A percentile compares a stretch with the other conserved stretches of the same genome.
phyloP scores from a whole-genome alignment of 2,329 filamentous ascomycete species.

The Neofusicoccum sp. region DNA sequence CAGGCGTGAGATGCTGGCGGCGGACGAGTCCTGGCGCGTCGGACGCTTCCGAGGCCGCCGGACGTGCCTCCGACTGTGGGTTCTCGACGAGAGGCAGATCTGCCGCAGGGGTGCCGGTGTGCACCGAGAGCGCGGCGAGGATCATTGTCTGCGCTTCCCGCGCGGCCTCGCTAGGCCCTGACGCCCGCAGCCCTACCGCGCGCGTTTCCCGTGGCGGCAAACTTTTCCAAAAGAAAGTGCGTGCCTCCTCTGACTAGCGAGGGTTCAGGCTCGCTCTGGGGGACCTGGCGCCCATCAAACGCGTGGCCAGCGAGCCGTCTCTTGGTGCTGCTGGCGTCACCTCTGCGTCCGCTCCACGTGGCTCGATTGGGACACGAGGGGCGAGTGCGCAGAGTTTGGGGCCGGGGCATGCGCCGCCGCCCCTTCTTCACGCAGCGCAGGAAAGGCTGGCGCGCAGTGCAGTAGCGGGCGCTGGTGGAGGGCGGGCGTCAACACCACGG shows the following conservation, averaged over 20 bases:
- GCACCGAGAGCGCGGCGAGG: neutral
- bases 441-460: neutral
- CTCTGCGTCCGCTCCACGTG: slow-evolving; percentile 6
- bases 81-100: slow-evolving; percentile 2
- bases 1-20: neutral
- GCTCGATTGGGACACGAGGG: neutral
- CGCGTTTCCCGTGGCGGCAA: slow-evolving; percentile 5
- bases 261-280: neutral
- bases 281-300: neutral
- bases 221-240: neutral
- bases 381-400: neutral
- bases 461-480: neutral
- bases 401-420: neutral
- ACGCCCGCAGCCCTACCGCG: slow-evolving; percentile 9
- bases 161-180: slow-evolving; percentile 4
- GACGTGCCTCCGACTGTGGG: neutral
- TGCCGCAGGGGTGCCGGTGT: slow-evolving; percentile 8
- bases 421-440: neutral
- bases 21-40: neutral
- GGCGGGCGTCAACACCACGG: slow-evolving; percentile 5
- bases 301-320: neutral
- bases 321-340: slow-evolving; percentile 9
- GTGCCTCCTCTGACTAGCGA: neutral
- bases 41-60: neutral
- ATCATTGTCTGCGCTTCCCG: slow-evolving; percentile 16